phyloP scores from a whole-genome alignment of 1,139 yeast genomes.

The Blastobotrys aristatus region DNA sequence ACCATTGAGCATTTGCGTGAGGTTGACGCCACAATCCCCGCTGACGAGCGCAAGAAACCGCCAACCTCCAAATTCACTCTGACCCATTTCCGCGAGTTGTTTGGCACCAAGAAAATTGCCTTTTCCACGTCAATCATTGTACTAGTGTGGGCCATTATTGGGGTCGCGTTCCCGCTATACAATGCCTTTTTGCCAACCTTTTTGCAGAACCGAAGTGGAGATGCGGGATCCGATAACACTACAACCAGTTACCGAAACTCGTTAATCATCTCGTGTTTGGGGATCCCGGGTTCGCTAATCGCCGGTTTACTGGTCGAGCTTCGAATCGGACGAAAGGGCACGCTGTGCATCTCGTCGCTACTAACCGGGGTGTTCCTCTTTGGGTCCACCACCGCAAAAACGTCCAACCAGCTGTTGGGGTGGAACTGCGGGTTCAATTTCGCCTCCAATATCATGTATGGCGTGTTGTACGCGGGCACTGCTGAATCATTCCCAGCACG shows the following conservation, averaged over 20 bases:
- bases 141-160: constrained; percentile 47
- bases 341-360: constrained; percentile 50
- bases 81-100: constrained; percentile 32
- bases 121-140: constrained; percentile 41
- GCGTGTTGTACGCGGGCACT: constrained; percentile 51
- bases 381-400: constrained; percentile 52
- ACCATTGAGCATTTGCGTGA: constrained; percentile 40
- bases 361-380: constrained; percentile 51
- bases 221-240: constrained; percentile 37
- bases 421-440: constrained; percentile 49
- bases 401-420: constrained; percentile 48
- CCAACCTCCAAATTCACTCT: constrained; percentile 9
- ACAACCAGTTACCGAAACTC: constrained; percentile 45
- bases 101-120: constrained; percentile 38
- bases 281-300: constrained; percentile 53
- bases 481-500: constrained; percentile 56
- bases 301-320: constrained; percentile 43
- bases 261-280: constrained; percentile 44
- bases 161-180: constrained; percentile 49
- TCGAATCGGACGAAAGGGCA: constrained; percentile 54
- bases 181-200: constrained; percentile 48
- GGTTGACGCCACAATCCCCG: too few relatives aligned
- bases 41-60: neutral
- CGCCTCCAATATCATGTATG: constrained; percentile 49
- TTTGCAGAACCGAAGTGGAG: constrained; percentile 44